These are phyloP conservation scores for Penicillium sclerotigenum DNA, from an alignment of 2,329 filamentous ascomycete species.

Conservation along the genomic window DNA sequence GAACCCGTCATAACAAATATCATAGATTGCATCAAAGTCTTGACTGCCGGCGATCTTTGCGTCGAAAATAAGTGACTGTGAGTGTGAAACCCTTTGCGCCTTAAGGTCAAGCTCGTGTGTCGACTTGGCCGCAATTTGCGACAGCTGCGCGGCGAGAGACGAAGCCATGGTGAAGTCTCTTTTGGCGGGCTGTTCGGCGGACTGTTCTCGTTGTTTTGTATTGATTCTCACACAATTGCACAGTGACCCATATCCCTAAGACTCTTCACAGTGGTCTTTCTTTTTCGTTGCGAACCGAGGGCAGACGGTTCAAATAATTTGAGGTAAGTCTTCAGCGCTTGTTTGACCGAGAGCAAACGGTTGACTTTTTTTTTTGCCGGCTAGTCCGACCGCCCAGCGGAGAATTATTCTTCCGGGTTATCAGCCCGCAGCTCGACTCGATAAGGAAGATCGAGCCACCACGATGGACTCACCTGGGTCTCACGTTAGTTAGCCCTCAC, in stretches of 20 bases:
- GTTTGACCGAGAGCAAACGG: background rate
- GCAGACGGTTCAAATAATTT: background rate
- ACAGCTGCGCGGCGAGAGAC: conserved; percentile 87
- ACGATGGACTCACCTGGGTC: conserved; percentile 38
- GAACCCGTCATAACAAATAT: conserved; percentile 83
- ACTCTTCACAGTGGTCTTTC: background rate
- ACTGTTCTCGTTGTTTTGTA: background rate
- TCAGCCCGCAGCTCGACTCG: conserved; percentile 7
- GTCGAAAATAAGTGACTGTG: conserved; percentile 93
- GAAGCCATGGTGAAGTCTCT: conserved; percentile 63
- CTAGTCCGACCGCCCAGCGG: conserved; percentile 17
- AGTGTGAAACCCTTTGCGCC: conserved; percentile 86
- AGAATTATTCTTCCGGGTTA: conserved; percentile 27
- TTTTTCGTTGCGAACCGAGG: background rate
- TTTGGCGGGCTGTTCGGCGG: conserved; percentile 6
- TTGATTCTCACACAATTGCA: conserved; percentile 4
- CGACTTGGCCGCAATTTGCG: conserved; percentile 83
- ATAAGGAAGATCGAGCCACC: conserved; percentile 15
- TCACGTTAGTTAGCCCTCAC: conserved; percentile 30
- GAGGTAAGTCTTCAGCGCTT: conserved; percentile 1
- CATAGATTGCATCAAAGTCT: conserved; percentile 84
- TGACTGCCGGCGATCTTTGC: conserved; percentile 78
- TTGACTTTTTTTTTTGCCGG: conserved; percentile 35
- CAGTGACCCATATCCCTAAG: conserved; percentile 5
- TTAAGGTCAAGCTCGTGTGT: conserved; percentile 90